These are phyloP conservation scores for Pyrus hybrid DNA, from an alignment of 331 rosid genomes.

Conservation along the genomic window DNA sequence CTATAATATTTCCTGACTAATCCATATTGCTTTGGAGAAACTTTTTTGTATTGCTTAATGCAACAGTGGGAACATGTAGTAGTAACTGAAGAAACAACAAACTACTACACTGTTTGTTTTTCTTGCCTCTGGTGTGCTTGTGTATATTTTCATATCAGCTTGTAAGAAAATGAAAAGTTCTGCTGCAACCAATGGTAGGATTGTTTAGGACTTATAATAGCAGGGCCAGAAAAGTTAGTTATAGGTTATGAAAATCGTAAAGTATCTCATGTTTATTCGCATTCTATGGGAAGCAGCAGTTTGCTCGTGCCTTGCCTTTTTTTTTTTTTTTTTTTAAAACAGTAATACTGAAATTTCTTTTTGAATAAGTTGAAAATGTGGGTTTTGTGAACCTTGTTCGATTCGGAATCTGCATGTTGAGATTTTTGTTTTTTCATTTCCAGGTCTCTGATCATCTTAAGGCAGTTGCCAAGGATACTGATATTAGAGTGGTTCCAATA, in stretches of 20 bases:
- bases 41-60: neutral
- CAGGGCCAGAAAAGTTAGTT: neutral
- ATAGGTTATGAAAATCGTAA: neutral
- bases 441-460: conserved; percentile 92
- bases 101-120: neutral
- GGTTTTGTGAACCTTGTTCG: neutral
- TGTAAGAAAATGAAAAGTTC: neutral
- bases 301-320: neutral
- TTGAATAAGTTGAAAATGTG: neutral
- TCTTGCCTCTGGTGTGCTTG: neutral
- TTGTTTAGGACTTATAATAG: neutral
- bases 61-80: neutral
- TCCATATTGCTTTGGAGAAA: neutral
- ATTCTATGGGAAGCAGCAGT: neutral
- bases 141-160: neutral
- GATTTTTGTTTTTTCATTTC: conserved; percentile 6
- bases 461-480: conserved; percentile 52
- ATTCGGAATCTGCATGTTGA: neutral
- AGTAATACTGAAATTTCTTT: neutral
- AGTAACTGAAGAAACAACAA: neutral
- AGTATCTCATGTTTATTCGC: neutral
- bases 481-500: conserved; percentile 67
- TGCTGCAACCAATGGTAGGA: neutral
- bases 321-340: neutral
- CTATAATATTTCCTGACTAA: neutral